Base-by-base conservation (phyloP, 495 filamentous ascomycete species). In the Annulohypoxylon nitens region DNA sequence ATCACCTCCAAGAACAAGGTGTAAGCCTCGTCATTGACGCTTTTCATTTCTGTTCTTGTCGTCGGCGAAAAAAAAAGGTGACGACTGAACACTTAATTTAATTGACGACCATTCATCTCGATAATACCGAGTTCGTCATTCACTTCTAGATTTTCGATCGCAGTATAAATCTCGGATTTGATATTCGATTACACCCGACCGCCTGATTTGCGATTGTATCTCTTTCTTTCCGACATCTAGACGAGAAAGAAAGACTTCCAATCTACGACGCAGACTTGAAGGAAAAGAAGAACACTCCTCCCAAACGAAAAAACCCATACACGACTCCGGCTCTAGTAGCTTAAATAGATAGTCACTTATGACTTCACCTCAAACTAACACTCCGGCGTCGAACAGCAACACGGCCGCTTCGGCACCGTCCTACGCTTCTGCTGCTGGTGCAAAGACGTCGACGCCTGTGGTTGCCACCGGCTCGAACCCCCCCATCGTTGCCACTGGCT, bases 401-500 rank as follows among this genome's bases (percentile, higher is more conserved):
- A 85, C 89, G 74, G 83, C 88, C 77, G 81, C 89, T 68, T 81
- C 88, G 81, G 85, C 88, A 81, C 84, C 87, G 83, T 91, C 89
- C 79, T 90, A 91, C 89, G 82, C 89, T 82, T 87, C 89, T 83
- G 93, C 93, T 79, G 82, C 88, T 71, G 85, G 89, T 86, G 92
- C 93, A 83, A 95, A 92, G 87, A 84, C 87, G 68, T 83, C 86
- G 69, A 85, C 87, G 79, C 86, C 89, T 69, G 87, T 90, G 82
- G 89, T 91, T 83, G 91, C 90, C 86, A 86, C 89, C 78, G 90
- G 91, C 84, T 89, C 92, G 72, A 81, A 83, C 59, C 81, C 84
- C 64, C 83, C 87, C 70, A 86, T 89, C 84, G 90, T 90, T 84
- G 91, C 91, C 82, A 60, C 74, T 66, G 91, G 89, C 77, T 90